Evolutionary conservation across 495 filamentous ascomycete genomes (phyloP), one percentile per base, ranked within the genome.

Genomic region (Penicillium nucicola): DNA sequence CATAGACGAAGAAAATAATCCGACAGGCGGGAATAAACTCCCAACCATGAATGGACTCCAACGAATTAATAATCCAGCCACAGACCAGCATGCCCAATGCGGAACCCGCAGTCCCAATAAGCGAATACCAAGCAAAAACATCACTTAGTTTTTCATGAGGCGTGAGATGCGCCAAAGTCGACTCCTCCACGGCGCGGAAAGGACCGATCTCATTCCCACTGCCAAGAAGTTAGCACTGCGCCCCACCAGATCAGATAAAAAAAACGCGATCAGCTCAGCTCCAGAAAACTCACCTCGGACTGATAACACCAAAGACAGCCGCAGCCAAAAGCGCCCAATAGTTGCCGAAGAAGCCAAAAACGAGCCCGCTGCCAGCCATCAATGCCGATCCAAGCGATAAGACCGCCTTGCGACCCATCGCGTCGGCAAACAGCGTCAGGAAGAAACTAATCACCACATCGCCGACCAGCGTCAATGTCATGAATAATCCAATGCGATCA

Each of bases 141-240:
- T 91, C 88, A 38, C 84, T 77, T 39, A 89, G 76, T 10, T 70
- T 65, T 17, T 77, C 76, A 17, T 81, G 67, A 0, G 75, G 71
- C 0, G 84, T 87, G 14, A 95, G 76, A 52, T 92, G 88, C 5
- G 89, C 86, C 10, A 92, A 62, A 2, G 85, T 85, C 11, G 85
- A 88, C 68, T 93, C 89, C 61, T 95, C 90, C n/a, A 92, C 81
- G 18, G 89, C 89, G 39, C 86, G 80, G 67, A 93, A 95, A 1
- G 88, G 88, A 0, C 86, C 86, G 45, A 90, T 89, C 58, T 91
- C 87, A 56, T 84, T 88, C 5, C 87, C 87, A 68, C 84, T 86
- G 31, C 0, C 12, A 33, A 9, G 20, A 37, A n/a, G 39, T 56
- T 31, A 71, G 32, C 55, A 52, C 48, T 37, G 23, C 25, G 10